Base-by-base conservation (phyloP, 164 flowering plant genomes). In the Vitis riparia region DNA sequence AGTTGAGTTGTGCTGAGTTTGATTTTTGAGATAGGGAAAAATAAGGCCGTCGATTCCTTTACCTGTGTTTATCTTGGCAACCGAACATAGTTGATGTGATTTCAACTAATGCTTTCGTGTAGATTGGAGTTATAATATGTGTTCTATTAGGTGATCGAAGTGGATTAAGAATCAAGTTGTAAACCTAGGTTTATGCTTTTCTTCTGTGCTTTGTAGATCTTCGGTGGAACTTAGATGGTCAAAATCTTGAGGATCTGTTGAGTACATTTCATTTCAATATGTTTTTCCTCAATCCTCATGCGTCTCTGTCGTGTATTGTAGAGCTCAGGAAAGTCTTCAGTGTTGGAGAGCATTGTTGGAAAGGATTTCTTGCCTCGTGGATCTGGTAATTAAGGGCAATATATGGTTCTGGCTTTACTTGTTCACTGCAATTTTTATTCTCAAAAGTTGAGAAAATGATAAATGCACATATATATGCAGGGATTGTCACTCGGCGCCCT, bases 401-500 rank as follows among this genome's bases (percentile, higher is more conserved):
- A 1, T 49, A 12, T 14, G 12, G 59, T 59, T 30, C 50, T 55
- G 27, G 16, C n/a, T 67, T 9, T n/a, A 12, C 11, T 10, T 16
- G 48, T 2, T 16, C 11, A 51, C 53, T 29, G 29, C 52, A 1
- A 27, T 14, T 47, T 37, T 55, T 62, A 7, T 10, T 37, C 12
- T 53, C 16, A 44, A 50, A 23, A 1, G 19, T 15, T 48, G 59
- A 27, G 37, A 27, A n/a, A 10, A 14, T 63, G 59, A 63, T 10
- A 12, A 47, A 11, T 1, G 14, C 44, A 37, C 44, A 60, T 48
- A 72, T 61, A 8, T 67, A 1, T 84, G 71, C 85, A 94, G 98
- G 97, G 13, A 94, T 92, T 77, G 97, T 94, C 61, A 94, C 97
- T 27, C 71, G 98, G 52, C 89, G 98, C 12, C 97, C 98, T 9